Percentiles rank a stretch among this genome's conserved stretches.
These are phyloP conservation scores for Colletotrichum agaves DNA, from an alignment of 2,329 filamentous ascomycete species.

Conservation along the genomic window DNA sequence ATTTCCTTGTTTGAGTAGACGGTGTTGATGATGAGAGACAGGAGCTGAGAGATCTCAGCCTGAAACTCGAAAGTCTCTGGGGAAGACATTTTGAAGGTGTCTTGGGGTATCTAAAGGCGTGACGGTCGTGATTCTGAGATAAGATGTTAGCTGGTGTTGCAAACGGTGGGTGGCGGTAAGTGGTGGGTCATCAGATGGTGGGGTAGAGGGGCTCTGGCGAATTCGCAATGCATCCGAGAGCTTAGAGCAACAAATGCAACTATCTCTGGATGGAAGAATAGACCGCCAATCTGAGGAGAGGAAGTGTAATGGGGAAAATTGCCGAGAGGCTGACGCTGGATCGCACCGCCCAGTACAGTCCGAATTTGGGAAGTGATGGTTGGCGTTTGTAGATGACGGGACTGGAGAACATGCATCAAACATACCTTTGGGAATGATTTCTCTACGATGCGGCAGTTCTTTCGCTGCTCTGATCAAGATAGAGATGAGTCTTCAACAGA, in stretches of 20 bases:
- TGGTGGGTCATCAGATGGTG: constrained; percentile 35
- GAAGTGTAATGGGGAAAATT: not conserved
- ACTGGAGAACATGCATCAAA: constrained; percentile 19
- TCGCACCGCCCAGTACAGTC: not conserved
- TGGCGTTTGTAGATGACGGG: constrained; percentile 2
- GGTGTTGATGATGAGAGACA: constrained; percentile 99
- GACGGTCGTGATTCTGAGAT: constrained; percentile 35
- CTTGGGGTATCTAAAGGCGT: constrained; percentile 37
- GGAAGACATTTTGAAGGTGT: constrained; percentile 71
- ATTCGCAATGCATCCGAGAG: not conserved
- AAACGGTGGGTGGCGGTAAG: constrained; percentile 6
- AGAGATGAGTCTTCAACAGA: constrained; percentile 40
- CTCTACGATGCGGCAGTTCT: constrained; percentile 39
- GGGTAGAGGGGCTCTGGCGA: constrained; percentile 8
- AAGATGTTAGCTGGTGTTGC: constrained; percentile 20
- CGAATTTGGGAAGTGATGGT: not conserved
- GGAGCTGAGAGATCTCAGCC: constrained; percentile 99
- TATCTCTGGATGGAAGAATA: not conserved
- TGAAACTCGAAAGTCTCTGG: constrained; percentile 99
- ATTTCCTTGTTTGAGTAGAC: constrained; percentile 99
- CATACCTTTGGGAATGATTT: constrained; percentile 37
- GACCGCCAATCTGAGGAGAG: constrained; percentile 22
- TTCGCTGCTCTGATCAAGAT: constrained; percentile 42
- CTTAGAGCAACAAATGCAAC: not conserved
- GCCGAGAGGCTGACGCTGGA: constrained; percentile 5